Base-by-base conservation (phyloP, 257 asterid species). In the Leptodermis oblonga region DNA sequence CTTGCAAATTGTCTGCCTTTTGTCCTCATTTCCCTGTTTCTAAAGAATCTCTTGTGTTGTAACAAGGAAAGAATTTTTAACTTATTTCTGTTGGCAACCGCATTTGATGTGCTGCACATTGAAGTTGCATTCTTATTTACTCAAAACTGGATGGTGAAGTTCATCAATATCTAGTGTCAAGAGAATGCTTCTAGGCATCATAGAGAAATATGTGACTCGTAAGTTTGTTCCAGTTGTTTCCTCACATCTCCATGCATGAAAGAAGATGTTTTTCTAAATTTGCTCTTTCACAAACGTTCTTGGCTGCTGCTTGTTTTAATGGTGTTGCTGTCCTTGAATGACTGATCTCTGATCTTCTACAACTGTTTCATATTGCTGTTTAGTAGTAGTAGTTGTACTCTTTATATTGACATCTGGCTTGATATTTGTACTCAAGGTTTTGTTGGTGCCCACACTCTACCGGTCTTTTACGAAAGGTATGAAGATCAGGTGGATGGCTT, bases 361-460 rank as follows among this genome's bases (percentile, higher is more conserved):
- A 36, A 8, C 25, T n/a, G 10, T 39, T 39, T 39, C 43, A 39
- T 39, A 39, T 39, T 39, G 43, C 43, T 4, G 43, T 34, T 33
- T 4, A 5, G 52, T 17, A n/a, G 0, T 59, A 3, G 65, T 31
- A 31, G 33, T 5, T 30, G 8, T n/a, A 17, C 30, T 31, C 15
- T 31, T 8, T 59, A 7, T 3, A 36, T 39, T 65, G 42, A 18
- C 37, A 7, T 36, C 30, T 70, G 66, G 56, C 30, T 37, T 54
- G 26, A 51, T 20, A 72, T 1, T 23, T 72, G 51, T 60, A 46
- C 28, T 31, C 1, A 17, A 90, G 97, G 97, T 78, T 88, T 90
- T 74, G 83, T 92, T 66, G 87, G 83, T 20, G 98, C 95, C 9
- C 97, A 90, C 79, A 84, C 87, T 25, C 77, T 90, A 66, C 98